These are phyloP conservation scores for Pythium myriotylum DNA, from an alignment of 352 stramenopile species.

Conservation along the genomic window DNA sequence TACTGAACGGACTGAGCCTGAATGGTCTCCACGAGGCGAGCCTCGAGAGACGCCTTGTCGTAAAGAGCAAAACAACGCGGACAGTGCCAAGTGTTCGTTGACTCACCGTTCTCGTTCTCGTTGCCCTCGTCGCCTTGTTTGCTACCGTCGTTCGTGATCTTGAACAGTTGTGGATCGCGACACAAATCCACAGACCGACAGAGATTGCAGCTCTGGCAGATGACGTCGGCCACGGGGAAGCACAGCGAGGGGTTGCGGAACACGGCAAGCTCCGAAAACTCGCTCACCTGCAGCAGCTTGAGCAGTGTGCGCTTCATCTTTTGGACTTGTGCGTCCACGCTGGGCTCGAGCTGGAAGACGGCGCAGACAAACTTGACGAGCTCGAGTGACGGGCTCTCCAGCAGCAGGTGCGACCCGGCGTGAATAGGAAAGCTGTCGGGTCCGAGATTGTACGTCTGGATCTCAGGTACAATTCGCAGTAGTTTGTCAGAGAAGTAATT, in stretches of 20 bases:
- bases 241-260: constrained; percentile 95
- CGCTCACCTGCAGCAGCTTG: constrained; percentile 72
- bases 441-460: constrained; percentile 69
- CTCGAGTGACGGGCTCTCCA: constrained; percentile 93
- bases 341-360: constrained; percentile 93
- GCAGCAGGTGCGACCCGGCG: constrained; percentile 78
- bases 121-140: constrained; percentile 36
- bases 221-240: constrained; percentile 97
- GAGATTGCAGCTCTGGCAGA: constrained; percentile 96
- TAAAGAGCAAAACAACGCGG: constrained; percentile 92
- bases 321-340: constrained; percentile 89
- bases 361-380: constrained; percentile 96
- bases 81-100: constrained; percentile 82
- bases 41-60: constrained; percentile 90
- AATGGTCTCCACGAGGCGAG: constrained; percentile 90
- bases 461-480: constrained; percentile 75
- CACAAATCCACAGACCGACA: constrained; percentile 97
- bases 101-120: constrained; percentile 21
- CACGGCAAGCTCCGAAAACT: constrained; percentile 78
- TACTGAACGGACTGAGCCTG: constrained; percentile 89
- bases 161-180: constrained; percentile 90
- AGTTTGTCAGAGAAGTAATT: constrained; percentile 83
- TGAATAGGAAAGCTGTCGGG: constrained; percentile 79
- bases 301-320: constrained; percentile 93
- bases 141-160: constrained; percentile 51